A percentile compares a stretch with the other conserved stretches of the same genome.
These are phyloP conservation scores for Suhomyces bribrorum DNA, from an alignment of 1,139 yeast species.

Conservation along the genomic window DNA sequence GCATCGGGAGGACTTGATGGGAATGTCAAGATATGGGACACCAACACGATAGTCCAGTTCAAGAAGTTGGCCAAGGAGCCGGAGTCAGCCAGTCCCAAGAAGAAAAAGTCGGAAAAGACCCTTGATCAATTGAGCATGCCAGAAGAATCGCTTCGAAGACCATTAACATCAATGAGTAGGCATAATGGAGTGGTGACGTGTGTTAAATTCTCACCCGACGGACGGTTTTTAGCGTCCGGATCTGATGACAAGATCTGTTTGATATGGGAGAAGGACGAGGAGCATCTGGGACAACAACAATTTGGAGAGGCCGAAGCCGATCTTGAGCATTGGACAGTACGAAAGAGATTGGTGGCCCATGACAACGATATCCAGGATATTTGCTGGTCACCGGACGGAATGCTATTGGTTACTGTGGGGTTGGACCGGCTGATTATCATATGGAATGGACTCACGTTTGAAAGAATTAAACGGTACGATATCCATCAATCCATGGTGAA, in stretches of 20 bases:
- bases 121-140: constrained; percentile 24
- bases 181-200: constrained; percentile 94
- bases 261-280: constrained; percentile 91
- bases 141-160: constrained; percentile 47
- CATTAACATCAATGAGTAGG: constrained; percentile 78
- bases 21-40: constrained; percentile 87
- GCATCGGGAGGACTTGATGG: constrained; percentile 98
- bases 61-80: constrained; percentile 14
- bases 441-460: constrained; percentile 94
- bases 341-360: constrained; percentile 90
- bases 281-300: constrained; percentile 43
- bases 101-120: constrained; percentile 9
- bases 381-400: constrained; percentile 97
- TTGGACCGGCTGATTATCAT: constrained; percentile 87
- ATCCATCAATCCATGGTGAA: constrained; percentile 94
- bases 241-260: constrained; percentile 90
- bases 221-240: constrained; percentile 87
- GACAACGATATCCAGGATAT: constrained; percentile 96
- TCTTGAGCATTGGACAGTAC: constrained; percentile 88
- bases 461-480: constrained; percentile 82
- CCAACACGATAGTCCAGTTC: constrained; percentile 52
- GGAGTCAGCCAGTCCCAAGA: constrained; percentile 6
- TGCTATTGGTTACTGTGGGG: constrained; percentile 88
- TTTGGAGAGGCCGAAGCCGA: constrained; percentile 61
- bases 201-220: constrained; percentile 89